phyloP scores from a whole-genome alignment of 768 basidiomycete species.

The Suillus bovinus region DNA sequence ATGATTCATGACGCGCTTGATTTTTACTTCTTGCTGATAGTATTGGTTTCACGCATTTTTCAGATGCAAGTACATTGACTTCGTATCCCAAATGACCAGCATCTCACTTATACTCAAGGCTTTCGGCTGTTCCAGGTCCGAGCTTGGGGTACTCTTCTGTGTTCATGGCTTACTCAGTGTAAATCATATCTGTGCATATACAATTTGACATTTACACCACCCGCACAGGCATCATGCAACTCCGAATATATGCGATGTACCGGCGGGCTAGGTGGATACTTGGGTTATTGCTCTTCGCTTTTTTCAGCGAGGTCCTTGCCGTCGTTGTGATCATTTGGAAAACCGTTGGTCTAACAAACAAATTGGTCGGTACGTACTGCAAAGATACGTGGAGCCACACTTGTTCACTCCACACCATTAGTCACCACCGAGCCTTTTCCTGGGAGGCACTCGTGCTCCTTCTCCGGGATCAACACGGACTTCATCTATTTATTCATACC shows the following conservation, averaged over 20 bases:
- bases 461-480: slow-evolving; percentile 21
- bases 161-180: slow-evolving; percentile 35
- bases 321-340: slow-evolving; percentile 28
- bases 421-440: slow-evolving; percentile 10
- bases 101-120: slow-evolving; percentile 15
- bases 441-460: slow-evolving; percentile 21
- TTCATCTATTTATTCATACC: slow-evolving; percentile 33
- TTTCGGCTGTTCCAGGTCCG: slow-evolving; percentile 31
- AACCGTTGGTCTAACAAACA: slow-evolving; percentile 26
- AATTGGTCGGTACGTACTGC: not conserved
- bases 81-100: not conserved
- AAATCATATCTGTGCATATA: not conserved
- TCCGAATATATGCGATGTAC: slow-evolving; percentile 36
- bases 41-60: not conserved
- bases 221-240: slow-evolving; percentile 30
- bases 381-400: not conserved
- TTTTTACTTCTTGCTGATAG: not conserved
- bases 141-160: slow-evolving; percentile 33
- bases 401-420: slow-evolving; percentile 6
- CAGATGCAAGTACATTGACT: not conserved
- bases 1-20: not conserved
- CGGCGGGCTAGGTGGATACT: slow-evolving; percentile 24
- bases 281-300: slow-evolving; percentile 17
- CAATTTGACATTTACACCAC: slow-evolving; percentile 11
- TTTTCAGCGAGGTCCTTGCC: slow-evolving; percentile 25